Conservation (phyloP, 768 basidiomycete genomes). For the Lentinula sp. region DNA sequence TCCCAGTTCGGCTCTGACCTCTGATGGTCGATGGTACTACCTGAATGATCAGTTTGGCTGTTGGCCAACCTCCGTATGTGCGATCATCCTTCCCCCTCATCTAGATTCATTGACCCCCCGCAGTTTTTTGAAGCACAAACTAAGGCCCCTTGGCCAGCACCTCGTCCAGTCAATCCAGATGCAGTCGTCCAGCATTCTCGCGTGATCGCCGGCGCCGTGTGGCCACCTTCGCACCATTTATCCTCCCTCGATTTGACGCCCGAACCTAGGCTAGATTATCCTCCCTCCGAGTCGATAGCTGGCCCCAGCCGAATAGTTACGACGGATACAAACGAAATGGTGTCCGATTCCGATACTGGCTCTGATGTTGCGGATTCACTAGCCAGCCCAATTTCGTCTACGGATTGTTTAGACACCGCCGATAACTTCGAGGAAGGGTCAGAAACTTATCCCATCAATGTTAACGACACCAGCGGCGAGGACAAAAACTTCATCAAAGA, state of each 20-base stretch:
- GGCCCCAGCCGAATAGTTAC: background rate
- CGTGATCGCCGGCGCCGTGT: background rate
- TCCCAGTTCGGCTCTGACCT: background rate
- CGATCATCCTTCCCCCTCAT: background rate
- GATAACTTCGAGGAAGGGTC: background rate
- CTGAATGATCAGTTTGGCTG: background rate
- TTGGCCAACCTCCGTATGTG: background rate
- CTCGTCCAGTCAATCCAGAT: background rate
- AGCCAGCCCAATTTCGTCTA: background rate
- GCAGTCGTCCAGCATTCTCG: background rate
- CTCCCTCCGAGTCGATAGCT: background rate
- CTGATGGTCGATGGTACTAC: background rate
- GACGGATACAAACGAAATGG: background rate
- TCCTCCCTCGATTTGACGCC: background rate
- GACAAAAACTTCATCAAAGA: background rate
- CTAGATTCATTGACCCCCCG: background rate
- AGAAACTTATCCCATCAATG: background rate
- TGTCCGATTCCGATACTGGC: background rate
- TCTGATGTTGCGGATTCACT: background rate
- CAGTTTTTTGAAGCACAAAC: background rate
- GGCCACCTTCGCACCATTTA: background rate
- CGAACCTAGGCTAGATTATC: background rate
- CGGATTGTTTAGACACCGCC: background rate
- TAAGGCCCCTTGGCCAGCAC: background rate
- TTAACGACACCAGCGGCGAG: background rate